Evolutionary conservation across 2,329 filamentous ascomycete genomes (phyloP), one percentile per base, ranked within the genome.

Genomic region (Pseudocercospora fuligena): DNA sequence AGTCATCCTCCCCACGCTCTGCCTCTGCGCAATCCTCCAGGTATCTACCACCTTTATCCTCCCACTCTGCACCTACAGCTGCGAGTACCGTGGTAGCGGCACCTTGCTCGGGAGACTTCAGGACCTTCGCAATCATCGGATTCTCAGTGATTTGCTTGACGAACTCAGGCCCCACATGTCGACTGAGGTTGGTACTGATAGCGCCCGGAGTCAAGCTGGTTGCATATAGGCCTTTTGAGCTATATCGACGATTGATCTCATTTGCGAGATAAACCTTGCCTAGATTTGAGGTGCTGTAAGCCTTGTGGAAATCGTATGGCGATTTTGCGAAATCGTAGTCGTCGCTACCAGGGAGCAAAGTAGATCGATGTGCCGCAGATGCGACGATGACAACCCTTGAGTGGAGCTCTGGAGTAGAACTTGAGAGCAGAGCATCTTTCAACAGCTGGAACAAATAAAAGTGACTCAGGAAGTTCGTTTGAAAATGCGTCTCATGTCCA

Each of bases 401-500:
- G 46, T 43, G 84, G 4, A 78, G 70, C 61, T 82, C 83, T 11
- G 60, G 31, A 9, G 56, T 60, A 12, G 68, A 47, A 49, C 78
- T 69, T 5, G 78, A 76, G 0, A 77, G 69, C 0, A 85, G 73
- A 0, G 78, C 73, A 0, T 78, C 73, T 23, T 82, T 82, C n/a
- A 88, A 76, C 0, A 87, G 78, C 19, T 84, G 78, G 66, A 85
- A 83, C 19, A 88, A 78, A 0, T 87, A 77, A 75, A 87, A 88
- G 66, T 87, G 84, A 16, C 51, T 54, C 49, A 88, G 74, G 70
- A 87, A 81, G 72, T 87, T 87, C 14, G 79, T 82, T 25, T 79
- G 84, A 63, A 87, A 82, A 62, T 87, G 84, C 0, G 73, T 71
- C 69, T 87, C 85, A 65, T 80, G 81, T 19, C 60, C 60, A 40